These are phyloP conservation scores for Kregervanrija delftensis DNA, from an alignment of 805 yeast genomes.

Conservation along the genomic window DNA sequence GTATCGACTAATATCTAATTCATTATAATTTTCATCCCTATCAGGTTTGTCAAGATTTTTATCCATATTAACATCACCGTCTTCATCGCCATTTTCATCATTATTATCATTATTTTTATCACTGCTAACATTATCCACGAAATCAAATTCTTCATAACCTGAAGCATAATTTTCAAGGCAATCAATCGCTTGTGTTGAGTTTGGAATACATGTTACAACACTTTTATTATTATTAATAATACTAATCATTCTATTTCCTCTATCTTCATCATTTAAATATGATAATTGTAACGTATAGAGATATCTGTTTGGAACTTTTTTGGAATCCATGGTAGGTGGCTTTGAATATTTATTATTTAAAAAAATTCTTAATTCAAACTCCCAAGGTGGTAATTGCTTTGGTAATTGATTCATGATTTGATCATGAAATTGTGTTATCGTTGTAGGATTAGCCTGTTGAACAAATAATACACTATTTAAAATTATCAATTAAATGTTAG, in stretches of 20 bases:
- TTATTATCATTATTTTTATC: background rate
- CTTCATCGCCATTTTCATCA: background rate
- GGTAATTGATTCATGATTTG: slow-evolving; percentile 64
- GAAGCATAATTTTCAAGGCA: slow-evolving; percentile 8
- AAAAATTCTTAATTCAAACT: slow-evolving; percentile 59
- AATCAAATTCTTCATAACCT: slow-evolving; percentile 4
- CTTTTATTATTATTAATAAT: slow-evolving; percentile 39
- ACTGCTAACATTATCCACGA: background rate
- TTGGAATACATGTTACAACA: slow-evolving; percentile 25
- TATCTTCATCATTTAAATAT: slow-evolving; percentile 28
- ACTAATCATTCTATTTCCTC: slow-evolving; percentile 36
- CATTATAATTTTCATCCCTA: slow-evolving; percentile 14
- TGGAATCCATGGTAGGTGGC: slow-evolving; percentile 30
- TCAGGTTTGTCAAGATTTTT: slow-evolving; percentile 9
- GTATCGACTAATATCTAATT: slow-evolving; percentile 16
- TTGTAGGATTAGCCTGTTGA: slow-evolving; percentile 45
- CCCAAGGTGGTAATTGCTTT: slow-evolving; percentile 56
- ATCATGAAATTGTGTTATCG: slow-evolving; percentile 67
- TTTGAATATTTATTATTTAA: slow-evolving; percentile 51
- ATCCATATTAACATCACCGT: slow-evolving; percentile 6
- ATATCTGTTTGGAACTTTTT: slow-evolving; percentile 35
- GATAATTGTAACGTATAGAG: slow-evolving; percentile 46
- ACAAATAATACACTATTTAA: slow-evolving; percentile 31
- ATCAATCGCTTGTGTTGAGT: slow-evolving; percentile 10
- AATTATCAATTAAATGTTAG: background rate